Conservation (phyloP, 345 rosid species). For the Punica granatum region DNA sequence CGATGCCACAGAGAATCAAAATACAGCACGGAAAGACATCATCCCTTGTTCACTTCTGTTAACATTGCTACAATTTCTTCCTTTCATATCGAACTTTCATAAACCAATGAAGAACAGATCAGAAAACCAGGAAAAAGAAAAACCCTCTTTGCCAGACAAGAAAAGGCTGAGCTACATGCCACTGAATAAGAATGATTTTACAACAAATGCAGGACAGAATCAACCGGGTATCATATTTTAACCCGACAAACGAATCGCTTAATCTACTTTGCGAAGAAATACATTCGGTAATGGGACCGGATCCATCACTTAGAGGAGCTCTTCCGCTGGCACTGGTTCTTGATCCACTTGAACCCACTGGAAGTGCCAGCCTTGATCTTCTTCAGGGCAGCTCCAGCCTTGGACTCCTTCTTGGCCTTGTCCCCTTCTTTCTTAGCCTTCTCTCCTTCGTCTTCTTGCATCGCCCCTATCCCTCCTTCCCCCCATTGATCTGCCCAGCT, state of each 20-base stretch:
- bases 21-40: no score
- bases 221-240: neutral
- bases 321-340: constrained; percentile 38
- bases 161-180: neutral
- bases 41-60: no score
- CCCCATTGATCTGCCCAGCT: constrained; percentile 99
- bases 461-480: constrained; percentile 57
- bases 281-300: neutral
- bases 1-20: no score
- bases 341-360: constrained; percentile 57
- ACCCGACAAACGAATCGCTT: neutral
- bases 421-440: constrained; percentile 27
- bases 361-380: constrained; percentile 30
- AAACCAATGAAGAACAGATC: neutral
- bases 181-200: neutral
- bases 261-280: neutral
- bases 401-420: constrained; percentile 30
- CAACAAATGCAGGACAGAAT: neutral
- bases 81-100: no score
- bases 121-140: neutral
- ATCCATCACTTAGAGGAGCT: constrained; percentile 12
- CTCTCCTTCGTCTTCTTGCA: constrained; percentile 30
- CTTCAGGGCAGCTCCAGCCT: constrained; percentile 27
- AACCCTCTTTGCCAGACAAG: neutral
- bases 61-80: no score